Evolutionary conservation across 192 early-diverging fungal genomes (phyloP), one percentile per base, ranked within the genome.

Genomic region (Pilaira anomala): DNA sequence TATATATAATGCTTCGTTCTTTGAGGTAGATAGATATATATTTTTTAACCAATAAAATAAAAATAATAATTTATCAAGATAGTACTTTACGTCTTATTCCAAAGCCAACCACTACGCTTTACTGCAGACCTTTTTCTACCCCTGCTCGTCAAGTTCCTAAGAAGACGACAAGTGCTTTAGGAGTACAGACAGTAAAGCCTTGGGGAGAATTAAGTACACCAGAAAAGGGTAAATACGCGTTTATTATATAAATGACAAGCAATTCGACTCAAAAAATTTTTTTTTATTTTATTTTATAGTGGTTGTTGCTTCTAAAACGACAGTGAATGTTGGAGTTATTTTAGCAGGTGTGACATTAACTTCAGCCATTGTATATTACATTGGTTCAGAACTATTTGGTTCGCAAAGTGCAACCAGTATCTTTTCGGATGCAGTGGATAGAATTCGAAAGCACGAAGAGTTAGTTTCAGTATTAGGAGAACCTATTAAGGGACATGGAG

Each of bases 391-490:
- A 45, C 49, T 84, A 7, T 78, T 81, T 61, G 69, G 78, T 49
- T 62, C 80, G 45, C 73, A 79, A 63, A 78, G 80, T 49, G 69
- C 75, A 3, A 82, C 80, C 0, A 72, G 71, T 57, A 67, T 84
- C 39, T 84, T 81, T 62, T 74, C 67, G n/a, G 78, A 81, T 19
- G 74, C 80, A 45, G 57, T 84, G 57, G 78, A 84, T 49, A 72
- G 71, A 22, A 73, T 76, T 53, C 59, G 76, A 33, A 66, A 60
- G 36, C 62, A 84, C 48, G 67, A 75, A 26, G 66, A 78, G 59
- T 33, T 74, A 39, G 25, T 62, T 11, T 48, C 41, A 18, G 36
- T 69, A 11, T 33, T 77, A 25, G 77, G 77, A 18, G 40, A 56
- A 12, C 77, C 77, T n/a, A 72, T 78, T n/a, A 72, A 72, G 51